A percentile compares a stretch with the other conserved stretches of the same genome.
phyloP scores from a whole-genome alignment of 2,329 filamentous ascomycete species.

The Aspergillus fumigatus region DNA sequence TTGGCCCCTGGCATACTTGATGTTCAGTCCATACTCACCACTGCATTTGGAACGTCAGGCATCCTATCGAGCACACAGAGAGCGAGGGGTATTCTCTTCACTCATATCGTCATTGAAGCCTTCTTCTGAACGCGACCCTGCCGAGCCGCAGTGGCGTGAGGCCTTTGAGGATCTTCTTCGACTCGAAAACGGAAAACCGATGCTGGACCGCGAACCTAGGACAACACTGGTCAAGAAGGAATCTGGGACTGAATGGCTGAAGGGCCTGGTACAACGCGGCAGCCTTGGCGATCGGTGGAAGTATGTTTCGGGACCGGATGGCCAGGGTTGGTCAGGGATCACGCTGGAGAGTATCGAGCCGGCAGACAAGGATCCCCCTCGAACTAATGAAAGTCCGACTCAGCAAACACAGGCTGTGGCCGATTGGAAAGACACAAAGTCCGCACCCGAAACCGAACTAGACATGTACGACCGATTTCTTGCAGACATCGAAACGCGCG shows the following conservation, averaged over 20 bases:
- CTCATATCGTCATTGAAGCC: slow-evolving; percentile 29
- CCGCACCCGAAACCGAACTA: slow-evolving; percentile 44
- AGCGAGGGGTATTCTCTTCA: slow-evolving; percentile 29
- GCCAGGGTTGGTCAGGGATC: slow-evolving; percentile 21
- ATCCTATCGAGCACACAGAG: slow-evolving; percentile 22
- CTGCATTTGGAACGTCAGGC: slow-evolving; percentile 48
- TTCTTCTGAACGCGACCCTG: slow-evolving; percentile 30
- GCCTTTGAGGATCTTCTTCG: slow-evolving; percentile 58
- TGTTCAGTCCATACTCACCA: slow-evolving; percentile 52
- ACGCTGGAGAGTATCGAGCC: slow-evolving; percentile 14
- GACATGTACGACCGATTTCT: slow-evolving; percentile 52
- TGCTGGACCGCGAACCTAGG: slow-evolving; percentile 32
- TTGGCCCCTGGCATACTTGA: slow-evolving; percentile 42
- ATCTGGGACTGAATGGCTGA: slow-evolving; percentile 37
- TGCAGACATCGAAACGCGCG: slow-evolving; percentile 30
- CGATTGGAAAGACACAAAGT: slow-evolving; percentile 28
- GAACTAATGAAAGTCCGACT: slow-evolving; percentile 6
- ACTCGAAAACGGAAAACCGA: slow-evolving; percentile 42
- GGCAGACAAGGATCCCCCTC: slow-evolving; percentile 10
- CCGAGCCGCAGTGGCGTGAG: slow-evolving; percentile 48
- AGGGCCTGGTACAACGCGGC: slow-evolving; percentile 37
- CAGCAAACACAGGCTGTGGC: slow-evolving; percentile 14
- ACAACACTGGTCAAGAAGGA: slow-evolving; percentile 22
- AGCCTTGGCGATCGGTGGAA: slow-evolving; percentile 41
- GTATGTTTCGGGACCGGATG: slow-evolving; percentile 20